Evolutionary conservation across 2,329 filamentous ascomycete genomes (phyloP), one percentile per base, ranked within the genome.

Genomic region (Ophiosphaerella herpotricha): DNA sequence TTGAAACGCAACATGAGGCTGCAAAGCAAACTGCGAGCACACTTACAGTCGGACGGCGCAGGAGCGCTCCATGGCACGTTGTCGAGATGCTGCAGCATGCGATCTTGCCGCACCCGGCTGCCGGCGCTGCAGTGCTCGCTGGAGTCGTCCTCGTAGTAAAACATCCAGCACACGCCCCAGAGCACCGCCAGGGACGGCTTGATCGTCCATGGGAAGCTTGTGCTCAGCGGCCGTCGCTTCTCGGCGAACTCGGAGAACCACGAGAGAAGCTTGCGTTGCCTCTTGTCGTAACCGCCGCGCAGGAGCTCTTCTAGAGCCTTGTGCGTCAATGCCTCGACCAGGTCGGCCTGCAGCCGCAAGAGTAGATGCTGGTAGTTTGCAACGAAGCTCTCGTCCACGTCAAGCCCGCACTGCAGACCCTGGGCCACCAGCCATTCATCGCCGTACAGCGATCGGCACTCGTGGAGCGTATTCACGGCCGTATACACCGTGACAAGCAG

Each of bases 331-430:
- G 58, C 58, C n/a, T 64, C 47, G 16, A 74, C 54, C 16, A 77
- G 62, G 49, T 68, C 63, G n/a, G 69, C 42, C 42, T 67, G 67
- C 14, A 77, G 63, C 46, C 70, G 67, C 47, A 74, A 54, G 42
- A 78, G 65, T 32, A 78, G 49, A 53, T 78, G 74, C 55, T 75
- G 68, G 48, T 78, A 72, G 57, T 78, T 78, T 14, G 76, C 75
- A 38, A 74, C 56, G 54, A 72, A 72, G 8, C 55, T 68, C 32
- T 72, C 70, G 53, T 75, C 70, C 9, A 73, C 60, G 29, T 49
- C 48, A 14, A 68, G 55, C 13, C 70, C 66, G 14, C 66, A 46
- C 13, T 66, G 57, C 24, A 63, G 56, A 35, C 69, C 67, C 50
- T 67, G 64, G 39, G 50, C 61, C 39, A 67, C 55, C 14, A 74